phyloP scores from a whole-genome alignment of 129 eudicot genomes.

The Daucus carota region DH1_v3.0 NC_030387.2:38884501-38885000 shows the following conservation, averaged over 20 bases:
- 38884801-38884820: neutral
- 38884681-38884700: neutral
- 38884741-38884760: neutral
- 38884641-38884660: neutral
- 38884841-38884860: neutral
- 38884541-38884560: neutral
- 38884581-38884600: neutral
- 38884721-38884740: neutral
- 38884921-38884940: neutral
- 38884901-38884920: neutral
- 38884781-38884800: neutral
- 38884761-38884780: neutral
- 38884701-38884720: neutral
- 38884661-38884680: neutral
- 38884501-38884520: slow-evolving; percentile 75
- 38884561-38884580: neutral
- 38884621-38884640: neutral
- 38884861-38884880: neutral
- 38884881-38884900: neutral
- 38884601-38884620: neutral
- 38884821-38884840: neutral
- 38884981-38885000: neutral
- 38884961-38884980: neutral
- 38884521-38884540: neutral
- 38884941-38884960: neutral